These are phyloP conservation scores for Chlamydomonas eustigma DNA, from an alignment of 139 green algal species.

Conservation along the genomic window DNA sequence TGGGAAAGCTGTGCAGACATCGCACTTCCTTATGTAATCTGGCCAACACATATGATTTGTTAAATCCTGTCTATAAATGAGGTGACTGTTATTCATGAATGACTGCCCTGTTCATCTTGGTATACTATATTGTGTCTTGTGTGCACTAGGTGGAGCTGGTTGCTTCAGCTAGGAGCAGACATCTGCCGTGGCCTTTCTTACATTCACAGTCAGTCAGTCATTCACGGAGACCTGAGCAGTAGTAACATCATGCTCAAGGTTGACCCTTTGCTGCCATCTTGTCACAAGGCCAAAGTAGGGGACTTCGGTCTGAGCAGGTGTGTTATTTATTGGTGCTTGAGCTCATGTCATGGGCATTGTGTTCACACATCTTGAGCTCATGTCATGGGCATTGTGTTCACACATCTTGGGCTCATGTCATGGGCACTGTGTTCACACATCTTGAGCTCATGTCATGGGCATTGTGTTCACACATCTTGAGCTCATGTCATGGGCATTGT, in stretches of 20 bases:
- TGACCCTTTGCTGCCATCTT: background rate
- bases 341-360: background rate
- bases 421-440: no score
- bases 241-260: constrained; percentile 16
- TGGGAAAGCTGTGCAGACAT: no score
- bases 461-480: background rate
- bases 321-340: background rate
- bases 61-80: no score
- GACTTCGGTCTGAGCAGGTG: constrained; percentile 31
- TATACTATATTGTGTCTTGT: background rate
- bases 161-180: background rate
- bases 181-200: constrained; percentile 1
- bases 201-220: constrained; percentile 11
- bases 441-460: background rate
- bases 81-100: no score
- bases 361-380: background rate
- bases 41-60: no score
- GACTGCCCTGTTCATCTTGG: no score
- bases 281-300: constrained; percentile 19
- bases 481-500: no score
- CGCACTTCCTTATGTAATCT: no score
- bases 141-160: background rate
- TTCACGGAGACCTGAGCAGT: constrained; percentile 10
- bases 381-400: no score
- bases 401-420: no score